phyloP scores from a whole-genome alignment of 495 filamentous ascomycete species.

The Cladorrhinum samala region DNA sequence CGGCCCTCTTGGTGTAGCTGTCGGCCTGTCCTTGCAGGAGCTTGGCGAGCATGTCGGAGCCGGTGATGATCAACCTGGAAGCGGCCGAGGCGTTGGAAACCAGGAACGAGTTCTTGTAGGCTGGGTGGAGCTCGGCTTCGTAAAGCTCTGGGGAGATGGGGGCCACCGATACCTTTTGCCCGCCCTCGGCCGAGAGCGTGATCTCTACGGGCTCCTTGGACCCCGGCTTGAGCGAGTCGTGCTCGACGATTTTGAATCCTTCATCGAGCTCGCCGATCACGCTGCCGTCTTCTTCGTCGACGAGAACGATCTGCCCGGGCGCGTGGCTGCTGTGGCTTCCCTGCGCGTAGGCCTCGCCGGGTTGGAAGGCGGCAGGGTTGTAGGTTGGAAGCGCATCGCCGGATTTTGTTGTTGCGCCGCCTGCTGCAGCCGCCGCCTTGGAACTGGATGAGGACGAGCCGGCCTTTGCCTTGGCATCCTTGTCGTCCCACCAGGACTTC shows the following conservation, averaged over 20 bases:
- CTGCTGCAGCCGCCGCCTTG: neutral
- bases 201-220: slow-evolving; percentile 95
- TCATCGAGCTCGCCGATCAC: slow-evolving; percentile 87
- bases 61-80: slow-evolving; percentile 87
- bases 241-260: slow-evolving; percentile 73
- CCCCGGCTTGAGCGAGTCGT: slow-evolving; percentile 64
- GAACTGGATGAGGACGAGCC: slow-evolving; percentile 36
- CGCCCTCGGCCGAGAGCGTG: slow-evolving; percentile 66
- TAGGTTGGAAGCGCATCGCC: slow-evolving; percentile 52
- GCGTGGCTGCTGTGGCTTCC: slow-evolving; percentile 44
- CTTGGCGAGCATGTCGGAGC: slow-evolving; percentile 70
- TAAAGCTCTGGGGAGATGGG: slow-evolving; percentile 78
- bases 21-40: slow-evolving; percentile 70
- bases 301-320: slow-evolving; percentile 77
- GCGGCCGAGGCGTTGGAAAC: slow-evolving; percentile 87
- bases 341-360: slow-evolving; percentile 68
- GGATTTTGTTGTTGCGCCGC: slow-evolving; percentile 35
- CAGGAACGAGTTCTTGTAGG: slow-evolving; percentile 77
- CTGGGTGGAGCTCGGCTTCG: slow-evolving; percentile 74
- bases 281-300: slow-evolving; percentile 93
- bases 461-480: slow-evolving; percentile 44
- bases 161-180: slow-evolving; percentile 63
- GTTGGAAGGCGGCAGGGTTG: slow-evolving; percentile 72
- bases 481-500: slow-evolving; percentile 15
- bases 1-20: slow-evolving; percentile 69